These are phyloP conservation scores for Gynochthodes officinalis DNA, from an alignment of 257 asterid genomes.

Conservation along the genomic window DNA sequence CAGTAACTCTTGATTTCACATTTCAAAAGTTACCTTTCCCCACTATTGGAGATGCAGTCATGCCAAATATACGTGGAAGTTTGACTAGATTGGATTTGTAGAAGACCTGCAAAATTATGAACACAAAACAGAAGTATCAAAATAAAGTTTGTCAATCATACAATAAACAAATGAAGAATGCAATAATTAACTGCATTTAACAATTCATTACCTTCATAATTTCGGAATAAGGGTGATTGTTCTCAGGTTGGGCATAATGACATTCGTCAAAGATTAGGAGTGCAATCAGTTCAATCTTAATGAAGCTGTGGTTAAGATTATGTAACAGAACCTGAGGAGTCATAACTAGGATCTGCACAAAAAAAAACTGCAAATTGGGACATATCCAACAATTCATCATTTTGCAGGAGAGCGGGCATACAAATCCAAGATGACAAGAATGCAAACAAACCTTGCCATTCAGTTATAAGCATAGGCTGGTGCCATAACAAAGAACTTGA, in stretches of 20 bases:
- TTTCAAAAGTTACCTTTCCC: conserved; percentile 70
- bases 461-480: neutral
- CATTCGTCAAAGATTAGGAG: conserved; percentile 98
- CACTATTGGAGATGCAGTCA: conserved; percentile 94
- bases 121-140: conserved; percentile 5
- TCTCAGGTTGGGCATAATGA: conserved; percentile 89
- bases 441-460: neutral
- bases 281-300: conserved; percentile 70
- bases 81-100: conserved; percentile 53
- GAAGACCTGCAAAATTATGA: conserved; percentile 55
- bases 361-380: neutral
- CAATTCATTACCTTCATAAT: conserved; percentile 77
- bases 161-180: neutral
- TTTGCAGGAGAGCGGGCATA: neutral
- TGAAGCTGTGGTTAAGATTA: conserved; percentile 74
- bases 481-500: neutral
- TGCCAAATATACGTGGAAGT: conserved; percentile 95
- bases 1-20: neutral
- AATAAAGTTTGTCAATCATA: neutral
- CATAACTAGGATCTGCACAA: conserved; percentile 89
- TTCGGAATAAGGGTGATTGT: conserved; percentile 94
- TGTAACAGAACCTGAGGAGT: conserved; percentile 81
- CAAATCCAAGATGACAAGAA: neutral
- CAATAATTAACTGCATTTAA: neutral
- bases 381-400: neutral